Conservation (phyloP, 1,284 basidiomycete species). For the Flammula alnicola region DNA sequence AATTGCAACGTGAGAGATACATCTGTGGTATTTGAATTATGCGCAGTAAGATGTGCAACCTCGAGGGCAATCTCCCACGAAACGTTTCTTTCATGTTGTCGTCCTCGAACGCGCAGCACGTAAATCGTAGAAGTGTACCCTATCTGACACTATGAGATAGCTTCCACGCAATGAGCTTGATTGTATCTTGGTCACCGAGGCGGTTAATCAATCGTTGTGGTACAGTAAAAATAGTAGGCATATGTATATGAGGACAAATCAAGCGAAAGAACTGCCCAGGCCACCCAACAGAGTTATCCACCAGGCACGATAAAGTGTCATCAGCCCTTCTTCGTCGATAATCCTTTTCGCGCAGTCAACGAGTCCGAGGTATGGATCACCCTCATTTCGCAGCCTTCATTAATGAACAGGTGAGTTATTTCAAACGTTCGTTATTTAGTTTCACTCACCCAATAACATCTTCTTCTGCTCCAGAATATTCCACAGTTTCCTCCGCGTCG, state of each 20-base stretch:
- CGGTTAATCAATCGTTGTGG: not conserved
- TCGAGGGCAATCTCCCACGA: not conserved
- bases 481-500: constrained; percentile 65
- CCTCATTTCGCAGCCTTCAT: constrained; percentile 74
- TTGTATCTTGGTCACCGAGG: not conserved
- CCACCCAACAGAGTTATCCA: constrained; percentile 81
- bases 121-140: not conserved
- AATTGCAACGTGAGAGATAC: not conserved
- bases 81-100: not conserved
- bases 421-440: not conserved
- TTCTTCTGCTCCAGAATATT: constrained; percentile 79
- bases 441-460: constrained; percentile 83
- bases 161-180: not conserved
- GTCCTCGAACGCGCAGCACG: constrained; percentile 6
- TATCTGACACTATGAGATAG: not conserved
- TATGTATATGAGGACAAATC: too few relatives aligned
- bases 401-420: not conserved
- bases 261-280: constrained; percentile 62
- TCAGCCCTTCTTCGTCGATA: constrained; percentile 82
- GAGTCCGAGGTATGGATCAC: constrained; percentile 84
- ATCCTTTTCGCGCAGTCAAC: constrained; percentile 81
- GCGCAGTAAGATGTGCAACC: constrained; percentile 1
- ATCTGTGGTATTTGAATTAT: not conserved
- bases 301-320: constrained; percentile 84
- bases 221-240: not conserved